Evolutionary conservation across 2,329 filamentous ascomycete species (phyloP), one percentile per base, ranked within the genome.

Genomic region (Fusarium torreyae): DNA sequence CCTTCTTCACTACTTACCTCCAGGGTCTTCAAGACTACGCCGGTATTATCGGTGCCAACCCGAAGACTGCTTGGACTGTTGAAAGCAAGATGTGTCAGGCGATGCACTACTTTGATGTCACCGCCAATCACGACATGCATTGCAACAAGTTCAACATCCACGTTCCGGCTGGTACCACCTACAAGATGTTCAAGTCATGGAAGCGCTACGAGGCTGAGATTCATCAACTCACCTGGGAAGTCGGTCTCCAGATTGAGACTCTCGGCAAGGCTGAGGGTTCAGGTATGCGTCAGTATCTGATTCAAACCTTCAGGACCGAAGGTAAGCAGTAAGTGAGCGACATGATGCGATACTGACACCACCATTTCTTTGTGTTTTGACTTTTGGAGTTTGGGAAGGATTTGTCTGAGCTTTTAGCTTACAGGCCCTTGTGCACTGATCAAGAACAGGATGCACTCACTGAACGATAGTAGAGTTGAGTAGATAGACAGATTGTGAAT

Each of bases 181-280:
- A 59, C 68, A 44, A 58, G 28, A 72, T 75, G 70, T 74, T 75
- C 31, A 60, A 60, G 8, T 74, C 71, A 10, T 75, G 73, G 73
- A 75, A 75, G 66, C 71, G 69, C 6, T 38, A n/a, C 6, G 59
- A 73, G 24, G 34, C 0, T 0, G 56, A 74, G 3, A 64, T 75
- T 3, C 54, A 66, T 6, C 6, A 58, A 0, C 60, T 74, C 2
- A 60, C 67, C 2, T 49, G 48, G 14, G 28, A 55, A 18, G 49
- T 64, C 7, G 69, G 65, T 15, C 64, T 75, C 2, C 4, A 24
- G 2, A 63, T 74, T 34, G 52, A 69, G 48, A 68, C 57, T 13
- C 63, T 75, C 13, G 71, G 71, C 10, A 71, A 74, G 56, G 60
- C 72, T 5, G 13, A 58, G 10, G 38, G 17, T 8, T 72, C 69